Conservation (phyloP, 306 rosid species). For the cucumber (Cucumis sativus) region Cucumber_9930_V3 NC_026657.2:1791501-1792000, state of each 20-base stretch:
- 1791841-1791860: slow-evolving; percentile 79
- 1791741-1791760: background rate
- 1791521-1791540: background rate
- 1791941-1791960: slow-evolving; percentile 51
- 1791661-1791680: slow-evolving; percentile 65
- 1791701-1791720: background rate
- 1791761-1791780: background rate
- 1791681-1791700: slow-evolving; percentile 46
- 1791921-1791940: slow-evolving; percentile 63
- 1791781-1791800: background rate
- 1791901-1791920: slow-evolving; percentile 93
- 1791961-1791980: slow-evolving; percentile 3
- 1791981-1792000: background rate
- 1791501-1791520: background rate
- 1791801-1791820: background rate
- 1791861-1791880: slow-evolving; percentile 94
- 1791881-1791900: slow-evolving; percentile 88
- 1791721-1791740: background rate
- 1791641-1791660: slow-evolving; percentile 90
- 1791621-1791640: slow-evolving; percentile 93
- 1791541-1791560: background rate
- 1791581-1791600: slow-evolving; percentile 50
- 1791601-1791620: slow-evolving; percentile 81
- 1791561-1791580: background rate
- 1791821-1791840: slow-evolving; percentile 1